Evolutionary conservation across 345 rosid species (phyloP), one percentile per base, ranked within the genome.

Genomic region (Dipteronia sinensis): DNA sequence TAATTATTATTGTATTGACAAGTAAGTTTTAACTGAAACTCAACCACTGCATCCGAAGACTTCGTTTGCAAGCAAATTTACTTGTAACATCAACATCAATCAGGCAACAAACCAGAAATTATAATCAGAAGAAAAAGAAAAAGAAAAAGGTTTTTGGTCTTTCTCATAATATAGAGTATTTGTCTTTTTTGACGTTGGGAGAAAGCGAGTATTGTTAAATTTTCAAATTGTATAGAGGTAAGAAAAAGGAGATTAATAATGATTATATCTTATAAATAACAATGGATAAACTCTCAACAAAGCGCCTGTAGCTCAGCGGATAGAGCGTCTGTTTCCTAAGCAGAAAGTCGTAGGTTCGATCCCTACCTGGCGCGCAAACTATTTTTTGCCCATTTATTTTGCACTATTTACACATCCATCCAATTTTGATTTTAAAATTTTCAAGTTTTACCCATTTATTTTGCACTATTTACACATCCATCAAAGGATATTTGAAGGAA

Each of bases 251-350:
- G 38, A 34, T 34, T 34, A 34, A 34, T 34, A 3, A 1, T 34
- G 4, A 34, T 34, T 34, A 4, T 34, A 34, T 4, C 1, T 34
- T 34, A 34, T 34, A 34, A 34, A 34, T 3, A 4, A 4, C 38
- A 31, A 31, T 31, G 5, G 6, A 31, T 0, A 31, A 31, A 31
- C 38, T 34, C 1, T 16, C 20, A 22, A 20, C 4, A 0, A 15
- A 64, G 98, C 98, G 90, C 96, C 83, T 86, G 95, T 92, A 92
- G 99, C 95, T 92, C 95, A 91, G 97, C 90, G 97, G 97, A 91
- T 92, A 92, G 97, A 91, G 97, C 95, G 97, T 90, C 95, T 94
- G 98, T 91, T 92, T 94, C 97, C 94, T 92, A 92, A 91, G 98
- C 97, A 91, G 97, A 92, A 94, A 83, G 97, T 78, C 95, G 88